Evolutionary conservation across 768 basidiomycete genomes (phyloP).

Genomic region (Lentinula detonsa): DNA sequence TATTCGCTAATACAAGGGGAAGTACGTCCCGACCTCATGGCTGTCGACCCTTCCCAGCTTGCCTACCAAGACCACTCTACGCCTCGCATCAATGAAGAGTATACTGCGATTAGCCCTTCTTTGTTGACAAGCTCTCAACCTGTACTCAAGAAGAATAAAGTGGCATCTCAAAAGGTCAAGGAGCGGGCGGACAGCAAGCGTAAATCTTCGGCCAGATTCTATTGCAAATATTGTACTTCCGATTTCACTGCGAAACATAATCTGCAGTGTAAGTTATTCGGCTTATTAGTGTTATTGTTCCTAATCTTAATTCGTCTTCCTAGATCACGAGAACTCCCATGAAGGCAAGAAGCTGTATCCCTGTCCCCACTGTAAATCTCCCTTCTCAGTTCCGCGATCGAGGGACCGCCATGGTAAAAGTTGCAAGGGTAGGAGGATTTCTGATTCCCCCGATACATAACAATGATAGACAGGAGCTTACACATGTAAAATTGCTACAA

Average conservation of each 20-base stretch:
- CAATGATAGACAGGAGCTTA: too few species aligned
- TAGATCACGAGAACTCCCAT: constrained; percentile 1
- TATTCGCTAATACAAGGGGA: background rate
- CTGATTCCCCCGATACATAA: too few species aligned
- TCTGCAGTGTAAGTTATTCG: background rate
- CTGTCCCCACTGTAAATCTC: background rate
- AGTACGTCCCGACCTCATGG: background rate
- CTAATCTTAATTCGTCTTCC: background rate
- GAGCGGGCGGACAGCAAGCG: background rate
- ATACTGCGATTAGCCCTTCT: background rate
- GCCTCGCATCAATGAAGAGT: background rate
- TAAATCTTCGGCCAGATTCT: background rate
- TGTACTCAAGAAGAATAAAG: background rate
- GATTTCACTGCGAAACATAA: constrained; percentile 2
- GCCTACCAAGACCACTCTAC: background rate
- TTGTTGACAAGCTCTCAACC: background rate
- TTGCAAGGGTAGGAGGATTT: background rate
- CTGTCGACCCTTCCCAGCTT: background rate
- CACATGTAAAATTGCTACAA: too few species aligned
- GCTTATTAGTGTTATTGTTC: background rate
- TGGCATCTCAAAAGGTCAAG: background rate
- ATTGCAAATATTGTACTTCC: background rate
- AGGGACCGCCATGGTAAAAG: background rate
- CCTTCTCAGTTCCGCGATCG: background rate
- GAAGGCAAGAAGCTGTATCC: background rate